Base-by-base conservation (phyloP, 306 rosid genomes). In the Corylus heterophylla region DNA sequence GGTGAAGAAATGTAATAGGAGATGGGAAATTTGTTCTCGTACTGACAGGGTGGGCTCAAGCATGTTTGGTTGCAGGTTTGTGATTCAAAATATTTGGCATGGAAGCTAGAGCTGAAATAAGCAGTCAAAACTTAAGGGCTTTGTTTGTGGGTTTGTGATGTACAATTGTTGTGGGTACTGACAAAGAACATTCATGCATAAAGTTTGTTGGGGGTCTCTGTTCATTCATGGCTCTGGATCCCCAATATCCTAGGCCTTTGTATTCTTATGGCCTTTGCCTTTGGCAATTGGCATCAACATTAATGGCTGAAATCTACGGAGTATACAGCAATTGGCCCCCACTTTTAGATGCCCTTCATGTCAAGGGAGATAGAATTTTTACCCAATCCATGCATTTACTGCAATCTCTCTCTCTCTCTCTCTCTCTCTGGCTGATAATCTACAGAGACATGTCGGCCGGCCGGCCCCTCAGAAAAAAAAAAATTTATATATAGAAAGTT, bases 211-310 rank as follows among this genome's bases (percentile, higher is more conserved):
- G 31, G 66, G 73, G 55, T 44, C 31, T 74, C 22, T 74, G 14
- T 35, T 42, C 70, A 76, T 80, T 55, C 76, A 20, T 76, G 68
- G 79, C 78, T 74, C 79, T 78, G 84, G 87, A 86, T 78, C 47
- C 79, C 67, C 73, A 48, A 66, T 79, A 74, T 76, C 77, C 77
- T 25, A 29, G 71, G 67, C 16, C 44, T 82, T 85, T 83, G 86
- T 87, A 76, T 50, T 76, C 55, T 85, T 75, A 76, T 37, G 78
- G 54, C 79, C 25, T 22, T 76, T 71, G 74, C 77, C 52, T 54
- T 49, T 11, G 52, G 2, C 52, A 10, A 2, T 11, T 73, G 73
- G 22, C 14, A 66, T 27, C 49, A 63, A 77, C 75, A 59, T 62
- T 72, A 71, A 82, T 58, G 25, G 82, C 82, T 10, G 22, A 73